Evolutionary conservation across 495 filamentous ascomycete species (phyloP).

Genomic region (Xeromyces bisporus): DNA sequence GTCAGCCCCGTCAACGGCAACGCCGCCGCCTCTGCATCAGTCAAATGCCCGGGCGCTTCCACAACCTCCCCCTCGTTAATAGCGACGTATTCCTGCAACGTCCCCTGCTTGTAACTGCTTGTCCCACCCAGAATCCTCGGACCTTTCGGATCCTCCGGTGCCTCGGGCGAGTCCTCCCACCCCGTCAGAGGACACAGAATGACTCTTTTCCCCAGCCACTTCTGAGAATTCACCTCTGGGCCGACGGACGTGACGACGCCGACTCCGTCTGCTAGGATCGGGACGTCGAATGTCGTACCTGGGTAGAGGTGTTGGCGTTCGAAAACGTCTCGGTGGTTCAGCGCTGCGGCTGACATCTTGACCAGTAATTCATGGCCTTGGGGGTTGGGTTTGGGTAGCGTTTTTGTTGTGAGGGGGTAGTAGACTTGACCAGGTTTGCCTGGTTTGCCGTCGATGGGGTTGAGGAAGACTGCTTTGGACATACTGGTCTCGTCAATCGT

Average conservation of each 20-base stretch:
- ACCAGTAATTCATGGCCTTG: slow-evolving; percentile 49
- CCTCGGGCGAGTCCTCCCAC: slow-evolving; percentile 52
- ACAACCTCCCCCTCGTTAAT: slow-evolving; percentile 58
- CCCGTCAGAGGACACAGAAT: slow-evolving; percentile 57
- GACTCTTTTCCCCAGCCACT: slow-evolving; percentile 50
- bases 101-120: slow-evolving; percentile 42
- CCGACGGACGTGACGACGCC: slow-evolving; percentile 53
- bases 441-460: slow-evolving; percentile 37
- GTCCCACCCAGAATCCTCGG: slow-evolving; percentile 63
- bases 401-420: slow-evolving; percentile 43
- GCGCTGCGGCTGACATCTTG: slow-evolving; percentile 52
- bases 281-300: slow-evolving; percentile 53
- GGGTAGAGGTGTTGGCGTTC: slow-evolving; percentile 86
- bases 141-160: slow-evolving; percentile 46
- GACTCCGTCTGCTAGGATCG: slow-evolving; percentile 63
- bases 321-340: slow-evolving; percentile 89
- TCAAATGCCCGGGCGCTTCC: slow-evolving; percentile 53
- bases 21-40: slow-evolving; percentile 56
- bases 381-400: slow-evolving; percentile 41
- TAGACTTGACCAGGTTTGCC: slow-evolving; percentile 83
- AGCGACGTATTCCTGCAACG: slow-evolving; percentile 51
- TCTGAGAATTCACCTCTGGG: slow-evolving; percentile 25
- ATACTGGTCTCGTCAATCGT: slow-evolving; percentile 23
- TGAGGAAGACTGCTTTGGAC: slow-evolving; percentile 35
- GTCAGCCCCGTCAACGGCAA: slow-evolving; percentile 71